Conservation (phyloP, 2,329 filamentous ascomycete genomes). For the Talaromyces islandicus region DNA sequence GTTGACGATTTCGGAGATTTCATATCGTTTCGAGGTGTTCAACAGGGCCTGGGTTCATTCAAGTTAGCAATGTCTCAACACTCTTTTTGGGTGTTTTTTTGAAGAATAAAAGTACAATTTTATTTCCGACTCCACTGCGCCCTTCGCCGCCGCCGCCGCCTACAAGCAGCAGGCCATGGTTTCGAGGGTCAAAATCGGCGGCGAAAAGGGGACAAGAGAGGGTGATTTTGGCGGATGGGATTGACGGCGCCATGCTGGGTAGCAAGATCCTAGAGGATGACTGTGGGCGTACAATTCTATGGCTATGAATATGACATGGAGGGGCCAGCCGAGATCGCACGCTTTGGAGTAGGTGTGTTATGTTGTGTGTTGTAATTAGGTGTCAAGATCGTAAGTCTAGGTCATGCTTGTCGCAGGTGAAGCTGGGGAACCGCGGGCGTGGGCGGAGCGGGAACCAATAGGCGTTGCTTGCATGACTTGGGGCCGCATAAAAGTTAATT, state of each 20-base stretch:
- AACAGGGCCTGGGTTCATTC: constrained; percentile 59
- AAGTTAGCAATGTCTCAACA: background rate
- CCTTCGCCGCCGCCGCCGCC: constrained; percentile 83
- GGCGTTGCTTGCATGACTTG: background rate
- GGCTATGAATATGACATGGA: background rate
- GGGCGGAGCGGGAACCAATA: background rate
- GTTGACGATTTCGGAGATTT: constrained; percentile 62
- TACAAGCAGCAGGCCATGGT: constrained; percentile 70
- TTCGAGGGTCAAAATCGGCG: constrained; percentile 79
- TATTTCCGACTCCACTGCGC: constrained; percentile 76
- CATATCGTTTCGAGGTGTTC: constrained; percentile 60
- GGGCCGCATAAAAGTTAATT: too few species aligned
- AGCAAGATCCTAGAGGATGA: background rate
- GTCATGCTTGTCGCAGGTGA: background rate
- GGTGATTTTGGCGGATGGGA: constrained; percentile 53
- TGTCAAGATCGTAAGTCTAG: background rate
- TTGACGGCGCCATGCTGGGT: constrained; percentile 30
- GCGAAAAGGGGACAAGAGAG: constrained; percentile 81
- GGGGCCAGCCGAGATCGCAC: background rate
- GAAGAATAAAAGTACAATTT: constrained; percentile 54
- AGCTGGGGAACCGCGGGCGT: background rate
- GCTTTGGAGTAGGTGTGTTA: background rate
- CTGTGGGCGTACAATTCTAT: background rate
- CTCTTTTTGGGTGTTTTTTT: too few species aligned
- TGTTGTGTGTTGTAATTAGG: background rate